phyloP scores from a whole-genome alignment of 352 stramenopile species.

The Globisporangium recalcitrans region DNA sequence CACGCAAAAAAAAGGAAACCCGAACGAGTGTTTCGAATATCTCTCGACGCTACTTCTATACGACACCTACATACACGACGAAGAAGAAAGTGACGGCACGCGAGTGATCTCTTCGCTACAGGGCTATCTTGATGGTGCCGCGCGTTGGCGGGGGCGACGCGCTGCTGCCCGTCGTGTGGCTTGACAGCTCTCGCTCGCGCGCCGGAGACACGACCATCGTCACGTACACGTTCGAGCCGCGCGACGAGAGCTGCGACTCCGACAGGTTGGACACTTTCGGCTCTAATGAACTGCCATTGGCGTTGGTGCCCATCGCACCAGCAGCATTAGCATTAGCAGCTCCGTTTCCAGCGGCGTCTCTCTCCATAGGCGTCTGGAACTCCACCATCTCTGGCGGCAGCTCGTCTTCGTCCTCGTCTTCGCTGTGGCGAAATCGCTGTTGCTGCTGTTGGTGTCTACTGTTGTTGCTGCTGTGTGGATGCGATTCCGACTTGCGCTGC shows the following conservation, averaged over 20 bases:
- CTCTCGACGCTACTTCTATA: neutral
- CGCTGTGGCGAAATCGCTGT: neutral
- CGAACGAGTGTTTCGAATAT: no score
- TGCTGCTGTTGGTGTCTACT: neutral
- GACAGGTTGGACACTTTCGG: neutral
- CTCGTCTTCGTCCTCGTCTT: conserved; percentile 11
- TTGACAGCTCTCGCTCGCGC: conserved; percentile 6
- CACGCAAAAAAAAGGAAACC: neutral
- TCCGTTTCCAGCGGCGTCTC: neutral
- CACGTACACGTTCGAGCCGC: conserved; percentile 18
- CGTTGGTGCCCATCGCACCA: neutral
- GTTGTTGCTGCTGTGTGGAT: neutral
- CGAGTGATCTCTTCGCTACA: neutral
- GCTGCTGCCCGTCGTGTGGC: neutral
- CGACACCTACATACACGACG: neutral
- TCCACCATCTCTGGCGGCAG: conserved; percentile 14
- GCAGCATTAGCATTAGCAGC: neutral
- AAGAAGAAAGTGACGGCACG: neutral
- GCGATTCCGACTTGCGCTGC: neutral
- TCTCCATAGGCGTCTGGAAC: conserved; percentile 15
- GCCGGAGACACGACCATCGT: conserved; percentile 15
- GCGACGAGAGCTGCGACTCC: neutral
- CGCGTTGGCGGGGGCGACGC: neutral
- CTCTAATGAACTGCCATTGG: neutral
- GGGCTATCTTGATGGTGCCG: conserved; percentile 11